These are phyloP conservation scores for Barbarea vulgaris DNA, from an alignment of 345 rosid species.

Conservation along the genomic window DNA sequence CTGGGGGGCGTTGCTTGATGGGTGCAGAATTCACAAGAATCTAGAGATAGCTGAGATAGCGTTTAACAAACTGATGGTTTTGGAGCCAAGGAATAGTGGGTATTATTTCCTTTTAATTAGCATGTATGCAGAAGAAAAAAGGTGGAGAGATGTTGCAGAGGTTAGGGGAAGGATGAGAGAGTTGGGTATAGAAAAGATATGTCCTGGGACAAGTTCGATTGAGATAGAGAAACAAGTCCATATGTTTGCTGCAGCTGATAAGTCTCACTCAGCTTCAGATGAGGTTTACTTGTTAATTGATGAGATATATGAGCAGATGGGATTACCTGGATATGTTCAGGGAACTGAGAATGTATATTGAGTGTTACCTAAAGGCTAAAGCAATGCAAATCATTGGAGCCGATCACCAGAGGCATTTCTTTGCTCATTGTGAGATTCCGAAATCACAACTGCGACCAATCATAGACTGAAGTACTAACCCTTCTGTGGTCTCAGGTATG, in stretches of 20 bases:
- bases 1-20: conserved; percentile 76
- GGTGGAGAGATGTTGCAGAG: conserved; percentile 70
- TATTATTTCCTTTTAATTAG: conserved; percentile 55
- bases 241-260: conserved; percentile 70
- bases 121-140: conserved; percentile 64
- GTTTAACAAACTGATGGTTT: conserved; percentile 49
- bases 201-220: conserved; percentile 76
- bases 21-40: conserved; percentile 69
- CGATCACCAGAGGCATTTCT: neutral
- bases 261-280: conserved; percentile 52
- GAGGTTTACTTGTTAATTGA: conserved; percentile 52
- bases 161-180: conserved; percentile 61
- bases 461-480: neutral
- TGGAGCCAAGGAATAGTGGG: conserved; percentile 73
- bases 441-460: neutral
- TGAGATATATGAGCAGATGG: conserved; percentile 58
- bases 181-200: conserved; percentile 53
- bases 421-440: neutral
- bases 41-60: conserved; percentile 62
- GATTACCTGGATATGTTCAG: conserved; percentile 39
- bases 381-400: neutral
- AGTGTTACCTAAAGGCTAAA: conserved; percentile 9
- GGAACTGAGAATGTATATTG: conserved; percentile 27
- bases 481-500: neutral
- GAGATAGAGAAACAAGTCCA: conserved; percentile 52